Conservation (phyloP, 225 moss, liverwort and hornwort species). For the Physcomitrellopsis africana region DNA sequence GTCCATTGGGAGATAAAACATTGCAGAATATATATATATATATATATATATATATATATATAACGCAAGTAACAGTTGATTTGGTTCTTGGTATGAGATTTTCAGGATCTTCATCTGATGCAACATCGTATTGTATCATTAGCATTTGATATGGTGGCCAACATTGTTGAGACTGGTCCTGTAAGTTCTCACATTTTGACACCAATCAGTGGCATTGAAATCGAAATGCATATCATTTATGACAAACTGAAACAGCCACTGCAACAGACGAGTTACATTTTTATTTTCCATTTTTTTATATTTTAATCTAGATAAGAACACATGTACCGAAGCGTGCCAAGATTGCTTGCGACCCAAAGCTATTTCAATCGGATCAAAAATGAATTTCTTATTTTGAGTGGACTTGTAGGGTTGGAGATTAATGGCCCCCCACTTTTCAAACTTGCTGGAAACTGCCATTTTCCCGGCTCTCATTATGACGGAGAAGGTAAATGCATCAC, state of each 20-base stretch:
- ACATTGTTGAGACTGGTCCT: conserved; percentile 57
- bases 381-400: no score
- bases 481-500: conserved; percentile 52
- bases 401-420: conserved; percentile 27
- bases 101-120: conserved; percentile 40
- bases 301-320: no score
- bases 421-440: conserved; percentile 58
- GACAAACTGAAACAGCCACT: no score
- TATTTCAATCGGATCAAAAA: no score
- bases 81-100: conserved; percentile 15
- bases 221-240: no score
- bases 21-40: not conserved
- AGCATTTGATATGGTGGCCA: conserved; percentile 51
- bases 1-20: not conserved
- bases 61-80: not conserved
- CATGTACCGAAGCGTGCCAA: no score
- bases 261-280: no score
- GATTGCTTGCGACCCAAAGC: no score
- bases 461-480: conserved; percentile 63
- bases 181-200: conserved; percentile 25
- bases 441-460: conserved; percentile 61
- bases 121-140: conserved; percentile 44
- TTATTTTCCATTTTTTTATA: no score
- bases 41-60: not conserved
- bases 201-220: no score